Evolutionary conservation across 371 early-diverging fungal genomes (phyloP), one percentile per base, ranked within the genome.

Genomic region (Actinomortierella ambigua): DNA sequence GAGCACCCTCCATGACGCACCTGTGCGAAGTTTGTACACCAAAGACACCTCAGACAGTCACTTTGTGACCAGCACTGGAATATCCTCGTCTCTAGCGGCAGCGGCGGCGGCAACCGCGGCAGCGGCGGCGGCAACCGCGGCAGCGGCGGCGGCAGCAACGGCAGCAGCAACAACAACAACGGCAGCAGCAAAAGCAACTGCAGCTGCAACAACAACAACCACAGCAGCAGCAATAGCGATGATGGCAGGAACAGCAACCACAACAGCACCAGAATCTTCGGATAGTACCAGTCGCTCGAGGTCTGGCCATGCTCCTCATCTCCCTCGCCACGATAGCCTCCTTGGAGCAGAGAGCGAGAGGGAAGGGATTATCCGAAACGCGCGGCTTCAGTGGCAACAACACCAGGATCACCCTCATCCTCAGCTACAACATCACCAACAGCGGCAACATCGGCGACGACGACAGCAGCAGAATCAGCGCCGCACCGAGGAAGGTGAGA

Each of bases 391-490:
- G 53, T 20, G 40, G 40, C 29, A 39, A 39, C 17, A 20, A 40
- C 34, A 4, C 34, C 20, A 17, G 24, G 40, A 34, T 40, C 2
- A 1, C 24, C 18, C 13, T 56, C 14, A 7, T 39, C 48, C 27
- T n/a, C 41, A 29, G 23, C 43, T 9, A 1, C 59, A 13, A 3
- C 42, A 46, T 14, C 50, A 39, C 39, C 58, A 50, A 29, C 46
- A 17, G 46, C 53, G 43, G 11, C 26, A 7, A 11, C 43, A 60
- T 14, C 59, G 28, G 40, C 28, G 27, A 27, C 53, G 29, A 56
- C 23, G 34, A 8, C 53, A 39, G 18, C 18, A 20, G 54, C 64
- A 51, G 18, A n/a, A 18, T 11, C 7, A 27, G 26, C 28, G 47
- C 6, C 26, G 34, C 34, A 11, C 4, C 7, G 34, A 34, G 4